phyloP scores from a whole-genome alignment of 108 stramenopile species.

The Nitzschia sp. region DNA sequence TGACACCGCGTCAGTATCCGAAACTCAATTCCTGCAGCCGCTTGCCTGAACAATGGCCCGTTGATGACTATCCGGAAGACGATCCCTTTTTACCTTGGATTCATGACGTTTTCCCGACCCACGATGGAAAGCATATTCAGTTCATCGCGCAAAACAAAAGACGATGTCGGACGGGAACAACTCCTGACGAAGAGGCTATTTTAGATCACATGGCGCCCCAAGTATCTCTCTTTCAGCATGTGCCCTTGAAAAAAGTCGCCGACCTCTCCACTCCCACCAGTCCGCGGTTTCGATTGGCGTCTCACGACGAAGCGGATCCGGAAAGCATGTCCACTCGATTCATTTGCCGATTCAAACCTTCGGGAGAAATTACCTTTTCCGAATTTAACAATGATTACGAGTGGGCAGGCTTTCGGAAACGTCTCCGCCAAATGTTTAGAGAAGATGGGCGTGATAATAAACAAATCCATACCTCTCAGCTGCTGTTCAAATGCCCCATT shows the following conservation, averaged over 20 bases:
- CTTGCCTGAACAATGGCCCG: slow-evolving; percentile 65
- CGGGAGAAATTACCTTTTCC: slow-evolving; percentile 60
- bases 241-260: slow-evolving; percentile 63
- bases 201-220: slow-evolving; percentile 62
- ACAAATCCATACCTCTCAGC: slow-evolving; percentile 65
- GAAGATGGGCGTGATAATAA: slow-evolving; percentile 74
- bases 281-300: slow-evolving; percentile 60
- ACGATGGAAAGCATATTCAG: slow-evolving; percentile 73
- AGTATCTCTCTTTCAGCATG: slow-evolving; percentile 83
- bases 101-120: slow-evolving; percentile 84
- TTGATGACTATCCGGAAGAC: slow-evolving; percentile 59
- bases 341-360: slow-evolving; percentile 87
- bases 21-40: slow-evolving; percentile 37
- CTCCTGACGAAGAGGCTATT: slow-evolving; percentile 22
- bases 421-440: slow-evolving; percentile 47
- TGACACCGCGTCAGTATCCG: slow-evolving; percentile 12
- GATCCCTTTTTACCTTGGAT: slow-evolving; percentile 91
- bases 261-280: not conserved
- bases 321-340: slow-evolving; percentile 83
- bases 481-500: slow-evolving; percentile 85
- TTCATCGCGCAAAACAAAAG: slow-evolving; percentile 86
- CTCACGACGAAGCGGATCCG: slow-evolving; percentile 76
- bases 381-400: slow-evolving; percentile 77
- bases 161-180: slow-evolving; percentile 59
- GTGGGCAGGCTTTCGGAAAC: slow-evolving; percentile 74